Evolutionary conservation across 345 rosid species (phyloP).

Genomic region (Moringa oleifera): DNA sequence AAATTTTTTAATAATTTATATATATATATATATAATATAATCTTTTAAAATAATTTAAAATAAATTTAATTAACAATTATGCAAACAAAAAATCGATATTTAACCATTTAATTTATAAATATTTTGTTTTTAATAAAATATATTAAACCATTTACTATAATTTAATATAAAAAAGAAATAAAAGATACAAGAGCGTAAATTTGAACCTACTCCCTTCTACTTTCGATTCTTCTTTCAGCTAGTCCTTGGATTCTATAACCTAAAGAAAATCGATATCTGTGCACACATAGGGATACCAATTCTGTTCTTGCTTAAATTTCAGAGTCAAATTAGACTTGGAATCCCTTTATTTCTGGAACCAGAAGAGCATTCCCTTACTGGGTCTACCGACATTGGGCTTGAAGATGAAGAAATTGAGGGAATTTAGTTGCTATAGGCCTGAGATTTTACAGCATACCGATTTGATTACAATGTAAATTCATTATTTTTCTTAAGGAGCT

Average conservation of each 20-base stretch:
- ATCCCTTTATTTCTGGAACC: constrained; percentile 40
- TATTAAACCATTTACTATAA: too few relatives aligned
- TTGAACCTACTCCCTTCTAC: too few relatives aligned
- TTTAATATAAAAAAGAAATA: too few relatives aligned
- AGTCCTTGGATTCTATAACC: constrained; percentile 48
- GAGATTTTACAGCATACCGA: constrained; percentile 28
- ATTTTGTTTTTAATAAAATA: too few relatives aligned
- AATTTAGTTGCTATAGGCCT: constrained; percentile 39
- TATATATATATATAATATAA: too few relatives aligned
- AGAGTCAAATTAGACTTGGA: constrained; percentile 35
- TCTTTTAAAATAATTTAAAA: too few relatives aligned
- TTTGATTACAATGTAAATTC: constrained; percentile 31
- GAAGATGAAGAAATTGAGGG: constrained; percentile 31
- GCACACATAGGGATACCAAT: constrained; percentile 21
- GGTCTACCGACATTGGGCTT: constrained; percentile 24
- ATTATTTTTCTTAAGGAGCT: constrained; percentile 50
- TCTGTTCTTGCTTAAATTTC: constrained; percentile 34
- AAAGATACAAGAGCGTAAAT: too few relatives aligned
- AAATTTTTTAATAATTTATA: too few relatives aligned
- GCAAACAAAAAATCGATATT: too few relatives aligned
- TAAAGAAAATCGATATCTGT: constrained; percentile 33
- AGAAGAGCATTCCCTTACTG: constrained; percentile 26
- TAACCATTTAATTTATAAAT: too few relatives aligned
- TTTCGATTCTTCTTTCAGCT: constrained; percentile 32
- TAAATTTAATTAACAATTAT: too few relatives aligned